Percentiles rank a stretch among this genome's conserved stretches.
Conservation (phyloP, 2,329 filamentous ascomycete genomes). For the Drechslera avenae region DNA sequence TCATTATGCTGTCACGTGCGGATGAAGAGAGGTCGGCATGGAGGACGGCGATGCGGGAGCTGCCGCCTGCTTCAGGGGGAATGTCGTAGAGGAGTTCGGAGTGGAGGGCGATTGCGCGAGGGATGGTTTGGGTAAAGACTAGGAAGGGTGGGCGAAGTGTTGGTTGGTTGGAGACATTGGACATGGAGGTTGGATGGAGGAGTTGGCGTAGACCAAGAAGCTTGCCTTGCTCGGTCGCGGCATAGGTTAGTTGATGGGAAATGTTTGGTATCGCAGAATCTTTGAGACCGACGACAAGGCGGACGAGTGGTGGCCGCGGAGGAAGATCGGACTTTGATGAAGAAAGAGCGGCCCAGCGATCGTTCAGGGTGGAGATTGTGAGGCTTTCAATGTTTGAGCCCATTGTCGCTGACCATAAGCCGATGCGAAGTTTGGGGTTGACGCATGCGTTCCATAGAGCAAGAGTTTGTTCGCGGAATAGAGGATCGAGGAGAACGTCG, state of each 20-base stretch:
- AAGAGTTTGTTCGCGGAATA: slow-evolving; percentile 89
- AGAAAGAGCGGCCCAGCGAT: slow-evolving; percentile 40
- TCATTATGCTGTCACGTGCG: slow-evolving; percentile 80
- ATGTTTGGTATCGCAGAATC: slow-evolving; percentile 95
- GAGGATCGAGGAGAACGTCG: slow-evolving; percentile 87
- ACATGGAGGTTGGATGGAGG: slow-evolving; percentile 70
- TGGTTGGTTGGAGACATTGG: slow-evolving; percentile 52
- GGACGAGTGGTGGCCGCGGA: slow-evolving; percentile 63
- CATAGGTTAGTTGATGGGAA: slow-evolving; percentile 85
- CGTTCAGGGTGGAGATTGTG: slow-evolving; percentile 64
- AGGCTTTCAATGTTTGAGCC: slow-evolving; percentile 88
- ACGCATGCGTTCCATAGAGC: slow-evolving; percentile 81
- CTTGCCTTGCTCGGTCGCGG: slow-evolving; percentile 91
- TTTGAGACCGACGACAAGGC: slow-evolving; percentile 93
- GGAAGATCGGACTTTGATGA: slow-evolving; percentile 49
- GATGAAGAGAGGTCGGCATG: slow-evolving; percentile 83
- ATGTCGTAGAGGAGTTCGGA: slow-evolving; percentile 95
- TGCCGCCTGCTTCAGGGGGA: slow-evolving; percentile 82
- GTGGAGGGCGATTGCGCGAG: slow-evolving; percentile 83
- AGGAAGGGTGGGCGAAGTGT: slow-evolving; percentile 84
- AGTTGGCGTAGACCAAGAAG: slow-evolving; percentile 89
- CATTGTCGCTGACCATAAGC: slow-evolving; percentile 97
- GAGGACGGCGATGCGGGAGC: slow-evolving; percentile 82
- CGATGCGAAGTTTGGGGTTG: slow-evolving; percentile 70
- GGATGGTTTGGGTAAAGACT: slow-evolving; percentile 95